Percentiles rank a stretch among this genome's conserved stretches.
phyloP scores from a whole-genome alignment of 768 basidiomycete species.

The Cystofilobasidium bisporidii region DNA sequence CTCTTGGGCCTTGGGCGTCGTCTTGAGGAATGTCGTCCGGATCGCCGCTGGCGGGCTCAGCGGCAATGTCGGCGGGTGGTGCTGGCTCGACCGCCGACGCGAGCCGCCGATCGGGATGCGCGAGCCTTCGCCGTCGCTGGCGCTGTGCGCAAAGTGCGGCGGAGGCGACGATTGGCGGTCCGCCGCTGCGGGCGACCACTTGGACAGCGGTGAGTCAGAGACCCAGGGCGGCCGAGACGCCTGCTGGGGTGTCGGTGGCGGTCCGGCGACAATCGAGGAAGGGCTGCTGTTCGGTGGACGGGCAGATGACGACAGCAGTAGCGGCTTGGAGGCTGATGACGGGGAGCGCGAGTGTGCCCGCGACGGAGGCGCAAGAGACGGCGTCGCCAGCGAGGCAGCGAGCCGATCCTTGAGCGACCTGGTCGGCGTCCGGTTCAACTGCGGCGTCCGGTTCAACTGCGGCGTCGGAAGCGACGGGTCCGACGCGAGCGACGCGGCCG shows the following conservation, averaged over 20 bases:
- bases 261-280: background rate
- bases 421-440: constrained; percentile 5
- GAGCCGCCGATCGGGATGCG: constrained; percentile 21
- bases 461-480: background rate
- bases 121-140: background rate
- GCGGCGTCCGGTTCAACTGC: too few relatives aligned
- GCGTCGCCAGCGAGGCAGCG: constrained; percentile 20
- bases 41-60: background rate
- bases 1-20: constrained; percentile 20
- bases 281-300: constrained; percentile 7
- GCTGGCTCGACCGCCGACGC: background rate
- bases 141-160: constrained; percentile 1
- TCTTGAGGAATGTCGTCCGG: constrained; percentile 26
- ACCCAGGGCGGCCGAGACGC: constrained; percentile 7
- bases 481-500: background rate
- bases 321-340: constrained; percentile 16
- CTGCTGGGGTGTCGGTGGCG: background rate
- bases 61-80: background rate
- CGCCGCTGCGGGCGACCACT: background rate
- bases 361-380: background rate
- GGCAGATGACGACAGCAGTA: constrained; percentile 22
- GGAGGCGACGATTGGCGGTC: background rate
- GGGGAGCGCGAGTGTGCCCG: background rate
- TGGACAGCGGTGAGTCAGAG: background rate
- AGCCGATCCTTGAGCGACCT: constrained; percentile 21